Conservation (phyloP, 228 moss, liverwort and hornwort species). For the Sphagnum fallax region DNA sequence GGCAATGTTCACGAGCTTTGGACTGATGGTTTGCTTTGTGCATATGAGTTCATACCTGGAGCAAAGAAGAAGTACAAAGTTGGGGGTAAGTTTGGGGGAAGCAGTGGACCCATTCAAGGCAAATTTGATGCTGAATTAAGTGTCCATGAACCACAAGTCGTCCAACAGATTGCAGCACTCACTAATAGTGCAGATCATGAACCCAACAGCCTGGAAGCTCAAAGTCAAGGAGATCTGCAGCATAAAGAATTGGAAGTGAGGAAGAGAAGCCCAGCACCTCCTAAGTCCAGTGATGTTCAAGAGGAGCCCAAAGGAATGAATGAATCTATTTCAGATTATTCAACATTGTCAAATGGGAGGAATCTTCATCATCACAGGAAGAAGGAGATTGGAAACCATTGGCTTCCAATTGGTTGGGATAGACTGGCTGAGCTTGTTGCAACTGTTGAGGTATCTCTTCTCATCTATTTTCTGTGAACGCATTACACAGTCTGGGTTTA, state of each 20-base stretch:
- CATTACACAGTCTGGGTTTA: background rate
- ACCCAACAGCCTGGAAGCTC: background rate
- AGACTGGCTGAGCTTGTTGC: slow-evolving; percentile 58
- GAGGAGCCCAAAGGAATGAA: background rate
- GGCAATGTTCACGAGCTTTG: slow-evolving; percentile 30
- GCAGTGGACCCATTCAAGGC: slow-evolving; percentile 56
- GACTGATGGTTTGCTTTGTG: slow-evolving; percentile 73
- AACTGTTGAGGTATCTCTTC: slow-evolving; percentile 29
- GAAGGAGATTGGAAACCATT: slow-evolving; percentile 29
- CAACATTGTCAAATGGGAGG: background rate
- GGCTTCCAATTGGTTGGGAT: slow-evolving; percentile 84
- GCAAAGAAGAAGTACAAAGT: slow-evolving; percentile 41
- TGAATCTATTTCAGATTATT: background rate
- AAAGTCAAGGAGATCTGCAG: too few relatives aligned
- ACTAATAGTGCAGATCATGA: background rate
- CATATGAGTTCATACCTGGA: slow-evolving; percentile 71
- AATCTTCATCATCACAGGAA: slow-evolving; percentile 16
- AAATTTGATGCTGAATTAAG: slow-evolving; percentile 66
- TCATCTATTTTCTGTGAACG: background rate
- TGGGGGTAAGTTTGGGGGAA: slow-evolving; percentile 59
- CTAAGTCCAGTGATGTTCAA: background rate
- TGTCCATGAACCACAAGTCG: slow-evolving; percentile 14
- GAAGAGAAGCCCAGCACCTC: background rate
- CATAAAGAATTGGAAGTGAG: background rate
- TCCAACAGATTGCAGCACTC: background rate